Evolutionary conservation across 2,329 filamentous ascomycete genomes (phyloP), one percentile per base, ranked within the genome.

Genomic region (Monilinia fructigena): DNA sequence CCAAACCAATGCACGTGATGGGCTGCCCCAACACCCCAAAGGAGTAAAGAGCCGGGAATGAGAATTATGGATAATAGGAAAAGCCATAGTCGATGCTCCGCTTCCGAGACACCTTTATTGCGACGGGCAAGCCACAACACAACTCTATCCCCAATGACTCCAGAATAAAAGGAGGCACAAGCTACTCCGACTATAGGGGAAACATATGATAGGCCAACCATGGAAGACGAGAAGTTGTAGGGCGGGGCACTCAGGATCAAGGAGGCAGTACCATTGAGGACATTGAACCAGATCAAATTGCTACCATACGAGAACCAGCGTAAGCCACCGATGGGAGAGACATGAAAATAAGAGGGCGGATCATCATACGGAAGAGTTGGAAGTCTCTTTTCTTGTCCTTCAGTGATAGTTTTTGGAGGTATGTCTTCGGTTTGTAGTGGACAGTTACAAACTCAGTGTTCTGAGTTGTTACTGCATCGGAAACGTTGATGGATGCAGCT

Each of bases 21-120:
- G 53, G 80, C 80, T 3, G 82, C 81, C 6, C 82, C 82, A 0
- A 84, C 79, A 40, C 83, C 82, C 81, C 82, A 84, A 1, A 83
- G 73, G 50, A 83, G 77, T 4, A 83, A 74, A 0, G 78, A 79
- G 12, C 75, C 77, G 0, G 81, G 80, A 6, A 82, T 75, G 35
- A 82, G 70, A 4, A 84, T 65, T 14, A 79, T 66, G 14, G 77
- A 78, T 1, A 75, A 67, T 4, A 68, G 61, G 45, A 77, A 75
- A 4, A 75, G 68, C 75, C 75, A 76, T 8, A 76, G 71, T n/a
- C 74, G 72, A 54, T 75, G 69, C 55, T 76, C 75, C 1, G 74
- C 67, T 68, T 77, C 75, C 1, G 68, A 69, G n/a, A 79, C 74
- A 28, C 80, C 79, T 26, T 76, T 72, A 70, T 80, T 81, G 31